Evolutionary conservation across 805 yeast species (phyloP).

Genomic region (Kregervanrija pseudodelftensis): DNA sequence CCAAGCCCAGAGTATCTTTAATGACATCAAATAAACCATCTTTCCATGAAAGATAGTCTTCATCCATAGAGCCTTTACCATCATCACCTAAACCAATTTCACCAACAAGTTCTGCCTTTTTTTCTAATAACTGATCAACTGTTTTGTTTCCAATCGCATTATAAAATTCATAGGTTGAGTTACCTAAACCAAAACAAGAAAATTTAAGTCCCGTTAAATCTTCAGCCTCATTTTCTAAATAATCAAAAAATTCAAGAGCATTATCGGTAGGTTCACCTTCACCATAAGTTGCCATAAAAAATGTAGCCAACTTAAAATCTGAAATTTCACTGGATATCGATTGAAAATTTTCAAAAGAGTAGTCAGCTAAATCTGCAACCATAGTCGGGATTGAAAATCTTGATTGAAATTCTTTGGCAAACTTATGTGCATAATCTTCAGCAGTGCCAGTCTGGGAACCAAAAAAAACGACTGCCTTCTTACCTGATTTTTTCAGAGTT

Average conservation of each 20-base stretch:
- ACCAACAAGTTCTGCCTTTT: constrained; percentile 72
- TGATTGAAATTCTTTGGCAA: constrained; percentile 80
- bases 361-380: constrained; percentile 84
- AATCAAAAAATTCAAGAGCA: constrained; percentile 73
- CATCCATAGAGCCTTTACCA: constrained; percentile 91
- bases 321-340: constrained; percentile 50
- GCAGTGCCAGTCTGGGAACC: constrained; percentile 99
- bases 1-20: constrained; percentile 55
- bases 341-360: constrained; percentile 72
- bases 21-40: constrained; percentile 63
- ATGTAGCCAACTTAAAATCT: constrained; percentile 45
- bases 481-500: constrained; percentile 51
- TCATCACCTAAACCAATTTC: constrained; percentile 91
- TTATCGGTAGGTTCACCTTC: constrained; percentile 98
- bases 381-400: constrained; percentile 75
- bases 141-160: constrained; percentile 73
- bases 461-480: constrained; percentile 73
- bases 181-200: constrained; percentile 87
- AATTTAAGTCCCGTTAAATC: constrained; percentile 51
- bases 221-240: constrained; percentile 53
- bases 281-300: constrained; percentile 90
- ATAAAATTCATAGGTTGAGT: constrained; percentile 87
- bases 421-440: constrained; percentile 89
- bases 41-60: constrained; percentile 91
- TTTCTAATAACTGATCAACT: constrained; percentile 41